Evolutionary conservation across 257 asterid genomes (phyloP), one percentile per base, ranked within the genome.

Genomic region (Przewalskia tangutica): DNA sequence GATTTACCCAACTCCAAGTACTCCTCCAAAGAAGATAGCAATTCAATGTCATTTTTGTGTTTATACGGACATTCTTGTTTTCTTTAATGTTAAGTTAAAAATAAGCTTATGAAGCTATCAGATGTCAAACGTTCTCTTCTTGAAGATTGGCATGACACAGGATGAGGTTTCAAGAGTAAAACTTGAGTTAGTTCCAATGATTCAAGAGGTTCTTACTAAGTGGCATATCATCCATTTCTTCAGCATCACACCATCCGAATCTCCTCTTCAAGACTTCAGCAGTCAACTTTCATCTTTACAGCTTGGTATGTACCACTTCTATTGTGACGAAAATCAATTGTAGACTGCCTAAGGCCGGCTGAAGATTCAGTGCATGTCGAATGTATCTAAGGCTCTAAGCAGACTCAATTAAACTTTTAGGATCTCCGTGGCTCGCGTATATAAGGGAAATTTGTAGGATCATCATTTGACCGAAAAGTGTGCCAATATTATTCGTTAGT

Each of bases 181-280:
- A 86, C 87, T 88, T 83, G 98, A 94, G 82, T 88, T 95, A 56
- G 81, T 94, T 76, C 99, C 99, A 46, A 87, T 91, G 97, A 88
- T 94, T 85, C 95, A 92, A 91, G 99, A 95, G 87, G 88, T 86
- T 83, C 77, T 91, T 71, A 88, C 93, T 8, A 97, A 95, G 86
- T 95, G 99, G 99, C 98, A 94, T 88, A 91, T 95, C 81, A 86
- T 95, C 85, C 88, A 88, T 84, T 95, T 88, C 90, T 83, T 95
- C 81, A 97, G 93, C 67, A 91, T 92, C 79, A 90, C 97, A 34
- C 93, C 99, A 79, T 91, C 95, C 46, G 97, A 91, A 79, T 88
- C 96, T 84, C 97, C 93, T 81, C 89, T 89, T 66, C 77, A 94
- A 88, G 99, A 95, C 87, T 95, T 94, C 83, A 92, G 94, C 86